Evolutionary conservation across 176 grass and related monocot species (phyloP).

Genomic region (Cenchrus americanus): DNA sequence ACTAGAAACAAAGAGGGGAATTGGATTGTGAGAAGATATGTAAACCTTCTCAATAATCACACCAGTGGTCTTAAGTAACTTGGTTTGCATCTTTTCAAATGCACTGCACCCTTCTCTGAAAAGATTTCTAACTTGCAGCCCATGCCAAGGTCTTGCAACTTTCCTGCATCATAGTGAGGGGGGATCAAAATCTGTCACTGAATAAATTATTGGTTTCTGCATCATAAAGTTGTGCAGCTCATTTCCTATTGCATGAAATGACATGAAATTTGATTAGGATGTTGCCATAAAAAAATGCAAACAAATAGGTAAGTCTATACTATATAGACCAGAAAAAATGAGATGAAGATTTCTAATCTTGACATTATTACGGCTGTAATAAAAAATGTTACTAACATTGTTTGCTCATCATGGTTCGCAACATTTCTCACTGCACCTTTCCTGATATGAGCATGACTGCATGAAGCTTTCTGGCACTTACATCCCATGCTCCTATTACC

Average conservation of each 20-base stretch:
- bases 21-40: background rate
- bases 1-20: background rate
- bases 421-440: background rate
- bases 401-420: background rate
- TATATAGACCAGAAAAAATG: background rate
- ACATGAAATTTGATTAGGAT: background rate
- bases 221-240: background rate
- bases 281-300: background rate
- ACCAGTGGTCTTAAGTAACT: background rate
- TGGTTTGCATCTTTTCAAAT: background rate
- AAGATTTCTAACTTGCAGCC: constrained; percentile 10
- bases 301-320: background rate
- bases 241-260: background rate
- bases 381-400: background rate
- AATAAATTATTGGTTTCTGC: background rate
- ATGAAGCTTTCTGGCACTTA: background rate
- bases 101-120: background rate
- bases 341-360: background rate
- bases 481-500: background rate
- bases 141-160: constrained; percentile 1
- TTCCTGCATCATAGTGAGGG: background rate
- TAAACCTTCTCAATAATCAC: background rate
- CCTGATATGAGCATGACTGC: background rate
- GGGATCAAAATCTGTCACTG: background rate
- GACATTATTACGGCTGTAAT: background rate